Percentiles rank a stretch among this genome's conserved stretches.
phyloP scores from a whole-genome alignment of 352 stramenopile genomes.

The Phytophthora pini region DNA sequence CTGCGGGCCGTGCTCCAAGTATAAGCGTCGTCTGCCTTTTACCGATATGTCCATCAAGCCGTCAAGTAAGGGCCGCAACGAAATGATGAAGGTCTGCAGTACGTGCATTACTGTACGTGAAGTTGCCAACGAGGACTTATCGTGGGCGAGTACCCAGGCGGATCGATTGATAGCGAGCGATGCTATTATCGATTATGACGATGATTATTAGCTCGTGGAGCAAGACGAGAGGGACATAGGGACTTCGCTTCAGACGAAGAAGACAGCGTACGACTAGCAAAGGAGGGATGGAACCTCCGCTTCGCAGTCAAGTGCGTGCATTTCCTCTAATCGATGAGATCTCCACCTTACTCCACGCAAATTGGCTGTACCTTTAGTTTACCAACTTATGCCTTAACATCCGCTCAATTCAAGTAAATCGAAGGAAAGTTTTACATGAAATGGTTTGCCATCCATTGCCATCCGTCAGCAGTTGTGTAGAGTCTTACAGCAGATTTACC shows the following conservation, averaged over 20 bases:
- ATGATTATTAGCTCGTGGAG: constrained; percentile 53
- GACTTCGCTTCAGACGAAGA: constrained; percentile 22
- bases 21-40: constrained; percentile 76
- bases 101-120: constrained; percentile 75
- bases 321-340: background rate
- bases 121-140: constrained; percentile 58
- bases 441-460: no score
- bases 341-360: constrained; percentile 11
- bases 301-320: constrained; percentile 2
- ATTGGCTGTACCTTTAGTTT: constrained; percentile 30
- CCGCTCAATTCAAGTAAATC: constrained; percentile 31
- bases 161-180: constrained; percentile 67
- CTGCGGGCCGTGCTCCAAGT: constrained; percentile 80
- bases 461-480: no score
- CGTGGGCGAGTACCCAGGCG: constrained; percentile 52
- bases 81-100: constrained; percentile 73
- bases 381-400: constrained; percentile 16
- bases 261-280: constrained; percentile 11
- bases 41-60: constrained; percentile 47
- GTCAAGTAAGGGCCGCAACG: constrained; percentile 46
- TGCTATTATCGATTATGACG: constrained; percentile 51
- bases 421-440: constrained; percentile 29
- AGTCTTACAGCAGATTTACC: constrained; percentile 2
- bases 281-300: constrained; percentile 5
- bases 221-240: constrained; percentile 3